phyloP scores from a whole-genome alignment of 2,329 filamentous ascomycete species.

The Aspergillus neotritici region DNA sequence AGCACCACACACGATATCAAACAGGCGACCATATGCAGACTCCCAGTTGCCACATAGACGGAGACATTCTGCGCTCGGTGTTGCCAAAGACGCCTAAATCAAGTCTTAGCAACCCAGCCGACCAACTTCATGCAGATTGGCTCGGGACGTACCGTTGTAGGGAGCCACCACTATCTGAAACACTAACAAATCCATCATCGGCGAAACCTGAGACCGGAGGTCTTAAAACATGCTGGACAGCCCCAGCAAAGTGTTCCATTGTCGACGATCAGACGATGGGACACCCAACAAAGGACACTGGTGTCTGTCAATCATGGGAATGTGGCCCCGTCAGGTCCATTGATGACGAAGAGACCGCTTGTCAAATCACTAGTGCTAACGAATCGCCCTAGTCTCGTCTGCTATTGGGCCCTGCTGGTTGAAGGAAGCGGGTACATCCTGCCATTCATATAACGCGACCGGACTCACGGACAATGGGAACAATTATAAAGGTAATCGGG shows the following conservation, averaged over 20 bases:
- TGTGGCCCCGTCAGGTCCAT: no score
- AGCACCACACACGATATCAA: conserved; percentile 16
- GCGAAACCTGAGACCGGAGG: background rate
- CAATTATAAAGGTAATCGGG: no score
- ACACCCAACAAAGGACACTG: background rate
- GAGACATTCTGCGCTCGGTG: conserved; percentile 18
- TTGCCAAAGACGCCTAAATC: conserved; percentile 17
- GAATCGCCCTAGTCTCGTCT: no score
- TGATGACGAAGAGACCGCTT: no score
- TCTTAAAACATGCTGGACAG: background rate
- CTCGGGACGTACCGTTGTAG: no score
- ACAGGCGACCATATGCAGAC: conserved; percentile 19
- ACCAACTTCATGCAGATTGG: no score
- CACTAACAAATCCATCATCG: background rate
- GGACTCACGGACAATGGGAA: no score
- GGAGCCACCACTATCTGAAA: background rate
- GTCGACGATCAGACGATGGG: background rate
- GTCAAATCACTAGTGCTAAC: no score
- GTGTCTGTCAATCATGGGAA: conserved; percentile 3
- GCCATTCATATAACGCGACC: no score
- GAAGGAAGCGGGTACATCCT: no score
- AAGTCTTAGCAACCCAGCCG: no score
- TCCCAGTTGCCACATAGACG: conserved; percentile 20
- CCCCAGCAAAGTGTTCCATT: conserved; percentile 2
- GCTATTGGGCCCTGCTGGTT: no score